These are phyloP conservation scores for Penicillium verrucosum DNA, from an alignment of 2,329 filamentous ascomycete genomes.

Conservation along the genomic window DNA sequence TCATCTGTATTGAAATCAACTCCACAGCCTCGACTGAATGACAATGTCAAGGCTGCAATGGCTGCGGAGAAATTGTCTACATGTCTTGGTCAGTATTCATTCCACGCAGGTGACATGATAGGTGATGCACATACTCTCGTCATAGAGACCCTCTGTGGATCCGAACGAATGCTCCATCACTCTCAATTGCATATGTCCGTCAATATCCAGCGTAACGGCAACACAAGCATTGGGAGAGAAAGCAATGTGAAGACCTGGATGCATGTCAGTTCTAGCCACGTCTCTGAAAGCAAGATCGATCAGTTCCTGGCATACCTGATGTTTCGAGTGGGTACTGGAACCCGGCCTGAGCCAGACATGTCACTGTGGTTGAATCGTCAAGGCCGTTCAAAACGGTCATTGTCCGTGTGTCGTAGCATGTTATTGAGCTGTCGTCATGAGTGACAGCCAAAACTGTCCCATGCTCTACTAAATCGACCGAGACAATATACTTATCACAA, in stretches of 20 bases:
- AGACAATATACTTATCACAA: slow-evolving; percentile 68
- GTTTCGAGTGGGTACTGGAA: slow-evolving; percentile 67
- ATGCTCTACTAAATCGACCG: slow-evolving; percentile 65
- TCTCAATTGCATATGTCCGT: slow-evolving; percentile 39
- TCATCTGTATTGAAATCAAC: slow-evolving; percentile 62
- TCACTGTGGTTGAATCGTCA: slow-evolving; percentile 62
- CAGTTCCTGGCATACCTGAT: slow-evolving; percentile 52
- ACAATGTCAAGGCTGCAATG: slow-evolving; percentile 59
- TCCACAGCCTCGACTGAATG: slow-evolving; percentile 50
- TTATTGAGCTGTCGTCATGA: slow-evolving; percentile 76
- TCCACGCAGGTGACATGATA: neutral
- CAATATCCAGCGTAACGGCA: slow-evolving; percentile 37
- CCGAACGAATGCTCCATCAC: slow-evolving; percentile 43
- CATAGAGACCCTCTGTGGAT: slow-evolving; percentile 33
- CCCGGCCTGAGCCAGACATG: slow-evolving; percentile 70
- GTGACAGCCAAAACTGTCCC: slow-evolving; percentile 69
- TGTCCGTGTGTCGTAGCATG: slow-evolving; percentile 72
- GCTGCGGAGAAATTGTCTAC: slow-evolving; percentile 49
- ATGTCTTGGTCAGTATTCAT: neutral
- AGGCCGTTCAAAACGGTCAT: slow-evolving; percentile 67
- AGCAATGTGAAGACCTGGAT: slow-evolving; percentile 34
- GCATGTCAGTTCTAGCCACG: slow-evolving; percentile 12
- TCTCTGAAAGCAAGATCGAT: neutral
- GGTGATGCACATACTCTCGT: slow-evolving; percentile 34
- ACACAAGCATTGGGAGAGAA: slow-evolving; percentile 47